Base-by-base conservation (phyloP, 2,329 filamentous ascomycete genomes). In the Hawksworthiomyces lignivorus region DNA sequence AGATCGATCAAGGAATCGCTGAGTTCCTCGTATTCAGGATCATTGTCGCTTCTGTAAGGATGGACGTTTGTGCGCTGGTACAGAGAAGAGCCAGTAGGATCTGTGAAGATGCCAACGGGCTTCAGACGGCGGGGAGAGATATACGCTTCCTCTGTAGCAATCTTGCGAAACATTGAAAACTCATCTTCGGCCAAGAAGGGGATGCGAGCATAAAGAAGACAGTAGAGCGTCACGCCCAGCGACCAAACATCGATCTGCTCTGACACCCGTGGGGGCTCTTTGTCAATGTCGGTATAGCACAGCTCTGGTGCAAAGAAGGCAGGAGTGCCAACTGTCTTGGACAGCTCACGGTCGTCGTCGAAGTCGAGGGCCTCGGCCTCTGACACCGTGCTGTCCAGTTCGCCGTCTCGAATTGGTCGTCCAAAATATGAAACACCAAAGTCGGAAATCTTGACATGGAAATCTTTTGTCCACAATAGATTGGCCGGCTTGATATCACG, bases 341-440 rank as follows among this genome's bases (percentile, higher is more conserved):
- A 90, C n/a, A 98, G 70, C 59, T 97, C 92, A 46, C 94, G 79
- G 48, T 94, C 89, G 58, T 96, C 87, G 53, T 96, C 89, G 45
- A 94, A 80, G 55, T 94, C 87, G 30, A 79, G 80, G 10, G 86
- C 84, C 59, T 96, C 89, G 1, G 82, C 86, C 57, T 94, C 86
- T 4, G 83, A 83, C 15, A 69, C 80, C 46, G 66, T 81, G 62
- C 88, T 83, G 45, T 87, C 82, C 28, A 80, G 75, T 53, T 94
- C 87, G 40, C 84, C 85, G 35, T 94, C 87, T 29, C 86, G 76
- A 44, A 89, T 84, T 2, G 87, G 87, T 38, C 87, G 80, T 21
- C 92, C 92, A 48, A 98, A 87, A 61, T 97, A 98, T 1, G 92
- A 98, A 2, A 98, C 92, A 24, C 92, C 92, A 66, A 98, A 98